Base-by-base conservation (phyloP, 345 rosid genomes). In the Moricandia moricandioides region DNA sequence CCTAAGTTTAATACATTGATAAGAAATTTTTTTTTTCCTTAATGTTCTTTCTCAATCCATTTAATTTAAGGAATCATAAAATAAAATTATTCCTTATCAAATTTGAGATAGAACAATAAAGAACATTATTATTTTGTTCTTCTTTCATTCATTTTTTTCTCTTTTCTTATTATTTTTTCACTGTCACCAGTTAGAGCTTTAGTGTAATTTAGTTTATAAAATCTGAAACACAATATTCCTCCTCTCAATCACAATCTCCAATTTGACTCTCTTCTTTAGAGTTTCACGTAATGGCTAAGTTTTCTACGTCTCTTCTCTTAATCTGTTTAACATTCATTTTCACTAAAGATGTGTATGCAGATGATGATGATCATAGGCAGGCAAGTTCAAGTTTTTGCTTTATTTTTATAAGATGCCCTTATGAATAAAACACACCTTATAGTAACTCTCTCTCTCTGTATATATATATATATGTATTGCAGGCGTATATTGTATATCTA, bases 401-500 rank as follows among this genome's bases (percentile, higher is more conserved):
- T 34, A 35, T 71, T 72, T 55, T 62, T 34, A 7, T 72, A 6
- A 35, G n/a, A 62, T 51, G 8, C 0, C 4, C 43, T 11, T 61
- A 18, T 16, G 47, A 62, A 49, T 12, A 34, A 21, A 13, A n/a
- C 52, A 49, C 60, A 47, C 51, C 49, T 10, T 31, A 8, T 61
- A 61, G 12, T 70, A 43, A 9, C 40, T 45, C 37, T 45, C 40
- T 58, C 16, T 21, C 24, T 27, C 16, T 45, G 5, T 65, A 1
- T 18, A 4, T 27, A 7, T 2, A 27, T 21, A 21, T 5, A 63
- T 4, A 13, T 18, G 16, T 0, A 26, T 66, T 56, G 61, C 67
- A 75, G 73, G 63, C 40, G 34, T 75, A 75, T 61, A 29, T 61
- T 37, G 79, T 61, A 73, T 68, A 75, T 37, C 55, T 68, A 55